Base-by-base conservation (phyloP, 169 alveolate genomes). In the Theileria orientalis region DNA sequence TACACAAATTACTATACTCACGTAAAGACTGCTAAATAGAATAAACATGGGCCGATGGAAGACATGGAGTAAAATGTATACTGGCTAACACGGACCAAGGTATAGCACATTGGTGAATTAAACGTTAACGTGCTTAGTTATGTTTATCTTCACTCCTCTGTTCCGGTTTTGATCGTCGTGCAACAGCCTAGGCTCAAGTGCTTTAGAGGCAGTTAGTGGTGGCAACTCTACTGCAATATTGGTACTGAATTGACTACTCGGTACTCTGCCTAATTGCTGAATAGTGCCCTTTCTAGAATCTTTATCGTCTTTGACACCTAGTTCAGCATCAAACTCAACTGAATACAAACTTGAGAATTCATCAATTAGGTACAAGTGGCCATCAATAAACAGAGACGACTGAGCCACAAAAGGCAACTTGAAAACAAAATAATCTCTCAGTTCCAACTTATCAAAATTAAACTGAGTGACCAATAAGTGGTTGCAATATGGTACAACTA, bases 351-450 rank as follows among this genome's bases (percentile, higher is more conserved):
- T 56, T 3, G 66, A 56, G 37, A n/a, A 56, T n/a, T 56, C 21
- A 32, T 56, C 66, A 56, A 56, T 27, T 23, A 56, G 3, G 66
- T 23, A 56, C 66, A 56, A 14, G 44, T 13, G 14, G 21, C 37
- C 66, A 14, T 25, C 66, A 29, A 23, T 2, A 56, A 63, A 47
- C 35, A 37, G 19, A 13, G 56, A 29, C 35, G 21, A 19, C 21
- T 63, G 61, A 33, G 72, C 52, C 19, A 32, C 21, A 19, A 42
- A 63, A 9, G 72, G 60, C 14, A 47, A 37, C 6, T 63, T 63
- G 40, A 25, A 63, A 25, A 29, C 6, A 9, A 33, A 44, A 27
- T 29, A 37, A 13, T 25, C 52, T 2, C 13, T 8, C 14, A 56
- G 16, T 63, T 63, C 21, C 16, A 63, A 11, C 19, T 63, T 37